A percentile compares a stretch with the other conserved stretches of the same genome.
Evolutionary conservation across 2,329 filamentous ascomycete species (phyloP).

Genomic region (Fusarium succisae): DNA sequence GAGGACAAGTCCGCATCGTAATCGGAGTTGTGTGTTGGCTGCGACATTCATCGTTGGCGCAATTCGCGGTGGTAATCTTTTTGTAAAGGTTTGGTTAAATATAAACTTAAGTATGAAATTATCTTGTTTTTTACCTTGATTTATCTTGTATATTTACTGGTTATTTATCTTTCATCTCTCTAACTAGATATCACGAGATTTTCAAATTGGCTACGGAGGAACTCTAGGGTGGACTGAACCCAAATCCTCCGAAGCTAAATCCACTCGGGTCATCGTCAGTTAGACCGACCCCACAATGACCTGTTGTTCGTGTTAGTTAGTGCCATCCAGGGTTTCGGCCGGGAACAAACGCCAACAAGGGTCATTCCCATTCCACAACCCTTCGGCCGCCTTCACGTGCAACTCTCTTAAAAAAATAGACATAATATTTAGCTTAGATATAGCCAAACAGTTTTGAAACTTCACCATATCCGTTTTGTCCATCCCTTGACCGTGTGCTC

Average conservation of each 20-base stretch:
- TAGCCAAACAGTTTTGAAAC: not conserved
- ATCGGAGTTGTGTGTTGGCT: accelerated
- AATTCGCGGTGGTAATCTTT: not conserved
- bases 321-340: not conserved
- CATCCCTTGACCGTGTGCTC: not conserved
- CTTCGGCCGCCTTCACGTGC: not conserved
- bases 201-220: not conserved
- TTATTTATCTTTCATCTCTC: accelerated
- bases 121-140: accelerated
- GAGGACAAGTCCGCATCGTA: not conserved
- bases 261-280: not conserved
- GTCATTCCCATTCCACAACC: not conserved
- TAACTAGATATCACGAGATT: not conserved
- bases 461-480: not conserved
- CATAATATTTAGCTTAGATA: not conserved
- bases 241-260: not conserved
- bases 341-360: not conserved
- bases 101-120: accelerated
- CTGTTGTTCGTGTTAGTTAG: not conserved
- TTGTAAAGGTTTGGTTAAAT: accelerated
- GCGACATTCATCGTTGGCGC: accelerated
- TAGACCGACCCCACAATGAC: not conserved
- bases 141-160: accelerated
- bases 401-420: not conserved
- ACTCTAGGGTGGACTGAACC: not conserved